Conservation (phyloP, 2,329 filamentous ascomycete species). For the Epichloe brachyelytri region DNA sequence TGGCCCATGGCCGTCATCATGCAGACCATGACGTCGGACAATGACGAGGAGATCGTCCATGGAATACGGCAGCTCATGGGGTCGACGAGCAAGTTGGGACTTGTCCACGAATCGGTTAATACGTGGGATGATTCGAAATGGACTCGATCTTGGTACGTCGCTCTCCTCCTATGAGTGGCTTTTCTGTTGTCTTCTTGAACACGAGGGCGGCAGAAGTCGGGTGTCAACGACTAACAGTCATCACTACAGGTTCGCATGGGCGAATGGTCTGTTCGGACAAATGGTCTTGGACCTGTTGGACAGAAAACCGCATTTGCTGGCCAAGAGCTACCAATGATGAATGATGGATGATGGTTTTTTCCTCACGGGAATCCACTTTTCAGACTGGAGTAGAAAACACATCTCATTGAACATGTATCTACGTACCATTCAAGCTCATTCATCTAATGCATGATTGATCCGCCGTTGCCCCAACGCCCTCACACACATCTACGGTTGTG, state of each 20-base stretch:
- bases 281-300: constrained; percentile 64
- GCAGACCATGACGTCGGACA: constrained; percentile 62
- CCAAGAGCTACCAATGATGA: constrained; percentile 31
- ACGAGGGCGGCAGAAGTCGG: too few species aligned
- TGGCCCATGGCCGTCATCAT: constrained; percentile 84
- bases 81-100: constrained; percentile 56
- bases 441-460: constrained; percentile 1
- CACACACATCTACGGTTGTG: background rate
- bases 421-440: background rate
- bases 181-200: background rate
- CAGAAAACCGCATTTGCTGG: constrained; percentile 55
- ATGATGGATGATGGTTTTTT: background rate
- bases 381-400: too few species aligned
- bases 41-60: constrained; percentile 60
- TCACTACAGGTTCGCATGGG: constrained; percentile 64
- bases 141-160: constrained; percentile 23
- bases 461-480: background rate
- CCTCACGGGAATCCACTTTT: too few species aligned
- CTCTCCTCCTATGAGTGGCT: background rate
- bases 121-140: constrained; percentile 19
- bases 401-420: too few species aligned
- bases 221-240: too few species aligned
- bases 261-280: constrained; percentile 78
- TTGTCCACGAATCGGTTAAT: constrained; percentile 57
- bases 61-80: constrained; percentile 52